A percentile compares a stretch with the other conserved stretches of the same genome.
Conservation (phyloP, 352 stramenopile species). For the Phytophthora syringae region DNA sequence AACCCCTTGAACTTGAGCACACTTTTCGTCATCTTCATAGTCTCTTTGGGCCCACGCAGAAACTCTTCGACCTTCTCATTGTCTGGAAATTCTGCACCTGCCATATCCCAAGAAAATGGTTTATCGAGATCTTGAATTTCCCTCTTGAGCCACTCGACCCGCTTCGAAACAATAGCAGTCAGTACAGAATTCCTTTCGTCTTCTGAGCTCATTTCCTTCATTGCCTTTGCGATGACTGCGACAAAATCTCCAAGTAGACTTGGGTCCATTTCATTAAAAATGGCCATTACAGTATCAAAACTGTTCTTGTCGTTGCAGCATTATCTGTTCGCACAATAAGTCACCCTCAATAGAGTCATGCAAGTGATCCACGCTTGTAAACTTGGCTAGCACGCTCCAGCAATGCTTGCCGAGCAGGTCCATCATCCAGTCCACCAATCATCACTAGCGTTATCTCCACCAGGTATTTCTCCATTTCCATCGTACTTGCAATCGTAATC, state of each 20-base stretch:
- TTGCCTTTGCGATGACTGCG: not conserved
- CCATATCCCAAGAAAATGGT: too few species aligned
- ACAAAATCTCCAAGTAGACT: not conserved
- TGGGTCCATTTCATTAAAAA: not conserved
- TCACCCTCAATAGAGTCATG: not conserved
- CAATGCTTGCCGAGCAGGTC: conserved; percentile 1
- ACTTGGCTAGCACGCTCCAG: not conserved
- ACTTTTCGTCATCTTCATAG: too few species aligned
- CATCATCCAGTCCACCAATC: not conserved
- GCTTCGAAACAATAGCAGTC: too few species aligned
- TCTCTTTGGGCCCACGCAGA: too few species aligned
- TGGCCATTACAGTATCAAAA: not conserved
- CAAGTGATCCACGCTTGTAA: conserved; percentile 2
- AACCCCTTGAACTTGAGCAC: too few species aligned
- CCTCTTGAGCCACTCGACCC: too few species aligned
- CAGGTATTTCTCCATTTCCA: not conserved
- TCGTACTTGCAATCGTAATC: not conserved
- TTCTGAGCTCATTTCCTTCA: not conserved
- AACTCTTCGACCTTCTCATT: too few species aligned
- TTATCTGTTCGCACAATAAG: not conserved
- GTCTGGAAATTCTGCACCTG: too few species aligned
- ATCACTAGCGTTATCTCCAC: conserved; percentile 1
- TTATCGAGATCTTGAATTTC: too few species aligned
- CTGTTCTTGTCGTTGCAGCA: not conserved
- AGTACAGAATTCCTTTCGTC: not conserved